phyloP scores from a whole-genome alignment of 73 alveolate species.

The Paramecium caudatum region DNA sequence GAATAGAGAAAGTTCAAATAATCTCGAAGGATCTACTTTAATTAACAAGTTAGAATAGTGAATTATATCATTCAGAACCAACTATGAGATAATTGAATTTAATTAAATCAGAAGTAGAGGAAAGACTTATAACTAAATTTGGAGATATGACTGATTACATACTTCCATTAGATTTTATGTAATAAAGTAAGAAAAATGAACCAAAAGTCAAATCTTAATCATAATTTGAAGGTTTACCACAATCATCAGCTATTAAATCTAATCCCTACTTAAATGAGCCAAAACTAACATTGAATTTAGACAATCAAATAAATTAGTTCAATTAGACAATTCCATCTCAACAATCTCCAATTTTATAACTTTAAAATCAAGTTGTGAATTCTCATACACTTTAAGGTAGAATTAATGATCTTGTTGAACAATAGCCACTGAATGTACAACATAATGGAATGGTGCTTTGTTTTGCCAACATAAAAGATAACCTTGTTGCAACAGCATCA shows the following conservation, averaged over 20 bases:
- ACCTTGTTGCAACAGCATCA: conserved; percentile 36
- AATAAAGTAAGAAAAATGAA: conserved; percentile 6
- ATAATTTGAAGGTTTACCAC: background rate
- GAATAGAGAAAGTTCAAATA: conserved; percentile 8
- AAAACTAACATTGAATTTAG: conserved; percentile 2
- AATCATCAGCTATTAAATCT: conserved; percentile 1
- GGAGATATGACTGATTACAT: conserved; percentile 37
- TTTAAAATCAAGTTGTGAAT: background rate
- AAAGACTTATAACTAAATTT: conserved; percentile 30
- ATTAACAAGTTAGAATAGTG: conserved; percentile 31
- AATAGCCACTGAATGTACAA: background rate
- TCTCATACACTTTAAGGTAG: background rate
- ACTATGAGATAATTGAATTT: conserved; percentile 4
- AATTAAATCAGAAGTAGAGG: conserved; percentile 35
- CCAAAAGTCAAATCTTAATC: background rate
- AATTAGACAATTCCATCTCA: background rate
- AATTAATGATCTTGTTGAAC: background rate
- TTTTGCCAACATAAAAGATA: conserved; percentile 45
- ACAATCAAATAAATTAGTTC: background rate
- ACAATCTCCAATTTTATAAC: background rate
- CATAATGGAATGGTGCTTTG: conserved; percentile 17
- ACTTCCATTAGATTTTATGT: conserved; percentile 39
- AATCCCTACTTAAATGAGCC: conserved; percentile 40
- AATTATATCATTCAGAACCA: conserved; percentile 38
- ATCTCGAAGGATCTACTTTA: conserved; percentile 1